Evolutionary conservation across 2,329 filamentous ascomycete genomes (phyloP).

Genomic region (Paraconiothyrium brasiliense): DNA sequence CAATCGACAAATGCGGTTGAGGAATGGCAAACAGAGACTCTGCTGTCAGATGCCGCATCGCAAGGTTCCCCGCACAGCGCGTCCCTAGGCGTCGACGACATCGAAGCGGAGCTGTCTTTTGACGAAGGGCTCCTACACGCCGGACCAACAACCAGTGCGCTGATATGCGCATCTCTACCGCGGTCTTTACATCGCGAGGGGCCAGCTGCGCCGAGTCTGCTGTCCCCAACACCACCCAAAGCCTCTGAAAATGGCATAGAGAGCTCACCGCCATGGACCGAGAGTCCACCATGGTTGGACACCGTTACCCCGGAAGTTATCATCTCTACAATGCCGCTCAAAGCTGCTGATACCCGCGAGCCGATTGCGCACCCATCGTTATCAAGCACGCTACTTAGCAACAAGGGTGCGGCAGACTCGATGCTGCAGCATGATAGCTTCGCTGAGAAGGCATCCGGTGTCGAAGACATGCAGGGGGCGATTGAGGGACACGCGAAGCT

Average conservation of each 20-base stretch:
- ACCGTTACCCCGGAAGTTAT: neutral
- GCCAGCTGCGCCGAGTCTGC: neutral
- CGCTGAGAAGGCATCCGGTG: neutral
- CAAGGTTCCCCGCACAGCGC: neutral
- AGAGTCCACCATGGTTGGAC: neutral
- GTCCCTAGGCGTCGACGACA: neutral
- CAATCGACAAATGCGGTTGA: neutral
- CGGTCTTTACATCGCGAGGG: neutral
- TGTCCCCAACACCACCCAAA: neutral
- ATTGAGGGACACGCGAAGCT: neutral
- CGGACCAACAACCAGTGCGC: neutral
- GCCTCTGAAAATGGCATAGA: neutral
- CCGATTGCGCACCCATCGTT: too few species aligned
- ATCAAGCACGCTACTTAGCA: neutral
- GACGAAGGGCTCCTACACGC: neutral
- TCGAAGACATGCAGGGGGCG: neutral
- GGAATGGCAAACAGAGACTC: neutral
- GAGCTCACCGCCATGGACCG: conserved; percentile 4
- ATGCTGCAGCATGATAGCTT: neutral
- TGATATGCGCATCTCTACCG: neutral
- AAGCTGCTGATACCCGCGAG: neutral
- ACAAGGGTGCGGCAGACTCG: neutral
- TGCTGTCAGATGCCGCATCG: neutral
- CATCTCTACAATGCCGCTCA: neutral
- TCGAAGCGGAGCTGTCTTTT: neutral